Evolutionary conservation across 441 rosid species (phyloP), one percentile per base, ranked within the genome.

Genomic region (Gossypium schwendimanii): DNA sequence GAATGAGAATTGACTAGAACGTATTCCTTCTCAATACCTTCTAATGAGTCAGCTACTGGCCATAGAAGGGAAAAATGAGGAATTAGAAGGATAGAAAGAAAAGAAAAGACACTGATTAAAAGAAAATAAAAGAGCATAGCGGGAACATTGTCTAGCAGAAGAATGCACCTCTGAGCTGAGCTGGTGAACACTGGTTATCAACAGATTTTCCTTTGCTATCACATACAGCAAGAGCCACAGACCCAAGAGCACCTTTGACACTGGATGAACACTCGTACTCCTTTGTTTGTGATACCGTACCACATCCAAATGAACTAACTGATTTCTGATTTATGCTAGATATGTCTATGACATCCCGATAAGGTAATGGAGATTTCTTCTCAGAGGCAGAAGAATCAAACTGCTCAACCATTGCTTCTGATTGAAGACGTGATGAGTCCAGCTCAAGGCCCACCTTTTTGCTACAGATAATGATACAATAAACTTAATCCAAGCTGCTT

Each of bases 21-120:
- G 76, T 92, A 92, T 52, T 85, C 96, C 72, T 82, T 86, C 83
- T 87, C 97, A 65, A 91, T 88, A 59, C 86, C 87, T 83, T 85
- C 92, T 76, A 83, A 72, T n/a, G 85, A 86, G 77, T 85, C 92
- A 78, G 86, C 66, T 74, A 81, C 90, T 85, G 78, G 54, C 77
- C 67, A 61, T 23, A 78, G 36, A 79, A 69, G 59, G 54, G 47
- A 63, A 76, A 41, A 73, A 70, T 75, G 52, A 78, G 54, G 70
- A 63, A 57, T 67, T 50, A 53, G 8, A 23, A 63, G 41, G 31
- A 20, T 75, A 15, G 4, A 61, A 61, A 66, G 41, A 15, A 17
- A 41, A 41, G 47, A 41, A 41, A 41, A 41, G 47, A 10, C 47
- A 41, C 11, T 10, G 4, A 41, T 10, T 41, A 41, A 41, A 41